Evolutionary conservation across 2,329 filamentous ascomycete species (phyloP), one percentile per base, ranked within the genome.

Genomic region (Colletotrichum noveboracense): DNA sequence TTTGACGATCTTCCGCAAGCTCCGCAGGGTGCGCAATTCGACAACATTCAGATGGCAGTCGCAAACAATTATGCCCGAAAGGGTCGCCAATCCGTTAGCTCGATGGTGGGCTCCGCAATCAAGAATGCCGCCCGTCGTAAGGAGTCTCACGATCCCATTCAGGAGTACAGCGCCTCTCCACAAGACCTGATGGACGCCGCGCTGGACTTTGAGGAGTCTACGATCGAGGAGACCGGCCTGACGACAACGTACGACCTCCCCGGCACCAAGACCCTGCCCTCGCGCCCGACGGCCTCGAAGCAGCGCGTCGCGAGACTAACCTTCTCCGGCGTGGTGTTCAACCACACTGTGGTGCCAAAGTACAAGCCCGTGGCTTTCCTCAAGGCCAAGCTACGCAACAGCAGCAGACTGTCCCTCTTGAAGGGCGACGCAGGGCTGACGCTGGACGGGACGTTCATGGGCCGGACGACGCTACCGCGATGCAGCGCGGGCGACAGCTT

Each of bases 401-500:
- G 81, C 18, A 90, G 88, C 79, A 88, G 87, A 76, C 85, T 92
- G 58, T 89, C 90, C 0, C 85, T 93, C 8, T 87, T 92, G 24
- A 85, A 85, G 66, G 91, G 91, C 6, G 86, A 86, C 2, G 87
- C 87, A 0, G 90, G 91, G 7, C 84, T 93, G 9, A 93, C 90
- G 1, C 87, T 93, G n/a, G 92, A 94, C 79, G 90, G 91, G 5
- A 87, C 87, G 10, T 93, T 93, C 82, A 84, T 93, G 70, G 91
- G 92, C 5, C 89, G 89, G 71, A 87, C 88, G 3, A 84, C 80
- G 1, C 84, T 93, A 38, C 90, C 91, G 3, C 87, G 88, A 34
- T 92, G 91, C 80, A 88, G 87, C 61, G 84, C 90, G 0, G 90
- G 90, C 48, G 89, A 91, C 67, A 78, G 80, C 2, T 89, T 93